These are phyloP conservation scores for Chrysoporthe puriensis DNA, from an alignment of 2,329 filamentous ascomycete genomes.

Conservation along the genomic window DNA sequence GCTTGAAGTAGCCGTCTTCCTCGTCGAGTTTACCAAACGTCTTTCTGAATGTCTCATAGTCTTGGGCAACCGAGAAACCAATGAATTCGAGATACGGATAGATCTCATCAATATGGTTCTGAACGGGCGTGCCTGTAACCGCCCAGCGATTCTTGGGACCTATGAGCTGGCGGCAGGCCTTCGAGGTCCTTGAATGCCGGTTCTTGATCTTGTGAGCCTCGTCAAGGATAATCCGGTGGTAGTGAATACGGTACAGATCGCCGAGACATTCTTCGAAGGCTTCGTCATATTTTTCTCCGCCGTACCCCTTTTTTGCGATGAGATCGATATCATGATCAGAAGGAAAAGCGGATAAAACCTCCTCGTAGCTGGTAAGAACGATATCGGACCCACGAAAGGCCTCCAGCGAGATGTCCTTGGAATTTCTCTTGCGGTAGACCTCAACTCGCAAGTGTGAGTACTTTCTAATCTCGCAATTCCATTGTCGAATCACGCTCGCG, in stretches of 20 bases:
- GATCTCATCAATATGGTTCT: not conserved
- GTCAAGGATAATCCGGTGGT: constrained; percentile 40
- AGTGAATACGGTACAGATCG: not conserved
- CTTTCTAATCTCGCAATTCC: not conserved
- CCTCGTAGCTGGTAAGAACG: not conserved
- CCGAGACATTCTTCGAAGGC: not conserved
- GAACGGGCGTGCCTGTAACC: not conserved
- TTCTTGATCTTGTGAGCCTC: constrained; percentile 63
- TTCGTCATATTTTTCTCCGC: not conserved
- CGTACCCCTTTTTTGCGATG: not conserved
- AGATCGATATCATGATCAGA: not conserved
- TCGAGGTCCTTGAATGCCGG: not conserved
- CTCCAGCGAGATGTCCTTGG: not conserved
- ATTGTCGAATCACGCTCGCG: not conserved
- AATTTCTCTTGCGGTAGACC: not conserved
- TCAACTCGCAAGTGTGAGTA: not conserved
- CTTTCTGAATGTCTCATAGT: not conserved
- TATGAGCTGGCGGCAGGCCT: not conserved
- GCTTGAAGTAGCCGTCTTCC: not conserved
- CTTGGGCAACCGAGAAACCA: not conserved
- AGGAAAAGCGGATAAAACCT: not conserved
- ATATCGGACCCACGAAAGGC: not conserved
- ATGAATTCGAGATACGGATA: not conserved
- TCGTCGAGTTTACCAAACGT: not conserved
- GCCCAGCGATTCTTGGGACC: not conserved